phyloP scores from a whole-genome alignment of 345 rosid species.

The Salix arbutifolia region DNA sequence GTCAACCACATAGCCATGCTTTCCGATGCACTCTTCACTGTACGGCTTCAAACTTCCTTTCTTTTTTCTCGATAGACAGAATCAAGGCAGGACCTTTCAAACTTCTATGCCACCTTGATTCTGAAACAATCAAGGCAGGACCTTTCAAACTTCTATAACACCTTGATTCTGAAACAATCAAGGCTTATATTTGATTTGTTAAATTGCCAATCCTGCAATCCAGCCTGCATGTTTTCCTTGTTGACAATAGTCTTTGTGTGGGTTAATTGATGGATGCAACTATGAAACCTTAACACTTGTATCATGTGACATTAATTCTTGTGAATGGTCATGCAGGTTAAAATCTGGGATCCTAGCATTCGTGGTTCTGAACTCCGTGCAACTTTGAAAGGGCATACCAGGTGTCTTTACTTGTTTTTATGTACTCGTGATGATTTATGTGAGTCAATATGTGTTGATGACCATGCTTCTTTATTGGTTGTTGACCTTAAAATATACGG shows the following conservation, averaged over 20 bases:
- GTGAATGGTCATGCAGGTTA: conserved; percentile 56
- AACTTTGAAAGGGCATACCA: conserved; percentile 84
- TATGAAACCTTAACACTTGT: conserved; percentile 8
- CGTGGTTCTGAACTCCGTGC: conserved; percentile 98
- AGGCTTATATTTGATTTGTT: not conserved
- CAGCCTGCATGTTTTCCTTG: not conserved
- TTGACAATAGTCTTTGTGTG: not conserved
- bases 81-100: not conserved
- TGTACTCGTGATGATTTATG: not conserved
- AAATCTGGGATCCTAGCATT: conserved; percentile 97
- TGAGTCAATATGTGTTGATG: not conserved
- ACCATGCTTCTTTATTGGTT: conserved; percentile 7
- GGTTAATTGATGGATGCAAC: not conserved
- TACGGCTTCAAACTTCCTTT: not conserved
- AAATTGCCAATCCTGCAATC: not conserved
- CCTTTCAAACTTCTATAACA: not conserved
- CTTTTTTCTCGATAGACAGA: not conserved
- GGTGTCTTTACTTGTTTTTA: conserved; percentile 40
- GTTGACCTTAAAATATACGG: not conserved
- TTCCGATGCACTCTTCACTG: not conserved
- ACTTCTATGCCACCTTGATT: not conserved
- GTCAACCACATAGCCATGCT: not conserved
- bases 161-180: not conserved
- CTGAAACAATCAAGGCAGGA: not conserved
- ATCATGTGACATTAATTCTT: conserved; percentile 14